A percentile compares a stretch with the other conserved stretches of the same genome.
These are phyloP conservation scores for Dactylellina leptospora DNA, from an alignment of 2,329 filamentous ascomycete genomes.

Conservation along the genomic window DNA sequence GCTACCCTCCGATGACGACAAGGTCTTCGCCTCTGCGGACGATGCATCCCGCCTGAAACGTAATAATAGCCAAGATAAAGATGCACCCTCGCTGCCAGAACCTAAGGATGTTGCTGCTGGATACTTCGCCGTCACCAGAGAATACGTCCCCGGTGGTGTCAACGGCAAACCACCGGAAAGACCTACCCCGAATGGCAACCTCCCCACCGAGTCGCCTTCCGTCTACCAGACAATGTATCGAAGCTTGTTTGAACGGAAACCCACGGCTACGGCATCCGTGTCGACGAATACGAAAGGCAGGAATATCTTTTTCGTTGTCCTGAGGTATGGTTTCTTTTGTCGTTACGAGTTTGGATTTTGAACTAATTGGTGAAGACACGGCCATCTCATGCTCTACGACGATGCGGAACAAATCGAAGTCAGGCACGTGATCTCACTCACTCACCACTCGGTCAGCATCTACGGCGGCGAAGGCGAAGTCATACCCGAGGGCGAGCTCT, in stretches of 20 bases:
- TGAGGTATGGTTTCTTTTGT: slow-evolving; percentile 75
- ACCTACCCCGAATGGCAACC: slow-evolving; percentile 78
- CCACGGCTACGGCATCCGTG: slow-evolving; percentile 56
- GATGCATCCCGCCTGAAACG: slow-evolving; percentile 61
- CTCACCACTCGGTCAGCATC: slow-evolving; percentile 84
- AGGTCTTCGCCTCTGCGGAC: slow-evolving; percentile 70
- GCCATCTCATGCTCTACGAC: slow-evolving; percentile 96
- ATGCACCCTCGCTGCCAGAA: slow-evolving; percentile 6
- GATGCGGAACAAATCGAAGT: slow-evolving; percentile 95
- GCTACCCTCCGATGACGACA: slow-evolving; percentile 71
- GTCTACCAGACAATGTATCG: slow-evolving; percentile 78
- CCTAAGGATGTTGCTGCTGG: slow-evolving; percentile 77
- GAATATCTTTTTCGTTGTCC: slow-evolving; percentile 91
- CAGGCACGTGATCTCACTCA: slow-evolving; percentile 90
- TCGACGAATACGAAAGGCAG: slow-evolving; percentile 69
- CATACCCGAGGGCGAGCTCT: slow-evolving; percentile 90
- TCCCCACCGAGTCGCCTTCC: slow-evolving; percentile 78
- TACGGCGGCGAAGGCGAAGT: slow-evolving; percentile 74
- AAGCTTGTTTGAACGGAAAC: slow-evolving; percentile 88
- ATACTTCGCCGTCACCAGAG: slow-evolving; percentile 93
- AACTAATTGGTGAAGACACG: slow-evolving; percentile 70
- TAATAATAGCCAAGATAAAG: slow-evolving; percentile 62
- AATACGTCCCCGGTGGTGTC: slow-evolving; percentile 89
- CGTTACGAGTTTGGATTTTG: background rate
- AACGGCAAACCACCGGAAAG: slow-evolving; percentile 92